Base-by-base conservation (phyloP, 106 monocot species). In the Gastrodia elata region DNA sequence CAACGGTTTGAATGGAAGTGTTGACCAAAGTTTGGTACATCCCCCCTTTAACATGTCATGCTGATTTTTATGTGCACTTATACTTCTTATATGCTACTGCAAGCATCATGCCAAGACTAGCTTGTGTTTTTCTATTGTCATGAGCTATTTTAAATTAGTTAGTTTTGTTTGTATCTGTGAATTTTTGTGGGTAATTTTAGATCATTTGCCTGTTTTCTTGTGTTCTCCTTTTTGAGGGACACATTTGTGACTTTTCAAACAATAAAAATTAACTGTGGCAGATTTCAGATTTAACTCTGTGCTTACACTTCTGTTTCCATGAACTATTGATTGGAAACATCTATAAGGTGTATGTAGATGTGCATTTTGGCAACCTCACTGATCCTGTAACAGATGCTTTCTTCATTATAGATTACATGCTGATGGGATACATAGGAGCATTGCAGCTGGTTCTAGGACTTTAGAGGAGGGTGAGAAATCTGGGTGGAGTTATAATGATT, bases 381-480 rank as follows among this genome's bases (percentile, higher is more conserved):
- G 68, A 72, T 80, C 42, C 49, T 74, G 57, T 80, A 68, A 88
- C 82, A 82, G 9, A 84, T 69, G 71, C 72, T 78, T 85, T 75
- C 82, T 82, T 80, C 73, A 85, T 88, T 82, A 85, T 88, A 84
- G 88, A 84, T 82, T n/a, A 73, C 82, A 78, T 68, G 88, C 73
- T 70, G 82, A 84, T 82, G 69, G 84, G 69, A 69, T 35, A 82
- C 78, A 75, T 85, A 85, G 80, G 80, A 88, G 84, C 78, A 85
- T 85, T 84, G 84, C 77, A 80, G 80, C 88, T 68, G 56, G 70
- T 75, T 68, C 41, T 80, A 80, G 56, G 80, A 71, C 57, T 84
- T 48, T 76, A 82, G 75, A 73, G 77, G 88, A 82, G 76, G 82
- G 83, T 79, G 84, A 84, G 79, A 77, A 78, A 48, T 81, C 81